A percentile compares a stretch with the other conserved stretches of the same genome.
These are phyloP conservation scores for Cercospora beticola DNA, from an alignment of 2,329 filamentous ascomycete genomes.

Conservation along the genomic window DNA sequence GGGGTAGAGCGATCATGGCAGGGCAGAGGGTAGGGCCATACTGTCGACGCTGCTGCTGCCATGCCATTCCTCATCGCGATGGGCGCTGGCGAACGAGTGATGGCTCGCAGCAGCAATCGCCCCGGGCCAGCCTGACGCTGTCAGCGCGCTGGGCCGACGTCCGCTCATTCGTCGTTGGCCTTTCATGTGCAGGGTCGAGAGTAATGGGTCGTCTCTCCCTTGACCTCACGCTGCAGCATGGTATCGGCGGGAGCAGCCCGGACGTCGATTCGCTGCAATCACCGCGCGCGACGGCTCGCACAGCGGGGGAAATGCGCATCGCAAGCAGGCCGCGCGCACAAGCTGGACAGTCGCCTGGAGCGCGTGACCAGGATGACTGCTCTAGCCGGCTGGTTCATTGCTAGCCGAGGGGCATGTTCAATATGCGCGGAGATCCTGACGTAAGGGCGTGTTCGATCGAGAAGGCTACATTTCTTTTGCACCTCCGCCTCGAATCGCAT, in stretches of 20 bases:
- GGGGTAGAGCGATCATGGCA: slow-evolving; percentile 4
- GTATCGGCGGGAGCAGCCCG: slow-evolving; percentile 1
- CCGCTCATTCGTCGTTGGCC: slow-evolving; percentile 13
- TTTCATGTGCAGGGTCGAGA: slow-evolving; percentile 14
- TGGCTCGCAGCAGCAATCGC: slow-evolving; percentile 2
- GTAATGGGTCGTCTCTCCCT: slow-evolving; percentile 9
- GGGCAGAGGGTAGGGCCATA: not conserved
- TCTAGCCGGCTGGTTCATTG: slow-evolving; percentile 11
- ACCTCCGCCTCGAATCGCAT: slow-evolving; percentile 6
- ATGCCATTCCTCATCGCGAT: slow-evolving; percentile 6
- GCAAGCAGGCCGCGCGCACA: slow-evolving; percentile 13
- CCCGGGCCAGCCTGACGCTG: slow-evolving; percentile 6
- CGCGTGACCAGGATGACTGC: slow-evolving; percentile 21
- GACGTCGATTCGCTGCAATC: slow-evolving; percentile 10
- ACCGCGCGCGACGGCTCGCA: slow-evolving; percentile 14
- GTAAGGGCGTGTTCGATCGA: slow-evolving; percentile 8
- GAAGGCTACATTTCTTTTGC: slow-evolving; percentile 14
- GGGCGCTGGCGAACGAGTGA: slow-evolving; percentile 3
- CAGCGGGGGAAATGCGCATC: slow-evolving; percentile 20
- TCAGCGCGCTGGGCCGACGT: slow-evolving; percentile 14
- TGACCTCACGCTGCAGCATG: slow-evolving; percentile 13
- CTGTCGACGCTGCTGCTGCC: not conserved
- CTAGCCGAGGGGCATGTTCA: slow-evolving; percentile 20
- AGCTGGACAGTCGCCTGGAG: slow-evolving; percentile 11
- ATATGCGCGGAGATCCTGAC: slow-evolving; percentile 17